phyloP scores from a whole-genome alignment of 148 eudicot genomes.

The Rhododendron williamsianum region DNA sequence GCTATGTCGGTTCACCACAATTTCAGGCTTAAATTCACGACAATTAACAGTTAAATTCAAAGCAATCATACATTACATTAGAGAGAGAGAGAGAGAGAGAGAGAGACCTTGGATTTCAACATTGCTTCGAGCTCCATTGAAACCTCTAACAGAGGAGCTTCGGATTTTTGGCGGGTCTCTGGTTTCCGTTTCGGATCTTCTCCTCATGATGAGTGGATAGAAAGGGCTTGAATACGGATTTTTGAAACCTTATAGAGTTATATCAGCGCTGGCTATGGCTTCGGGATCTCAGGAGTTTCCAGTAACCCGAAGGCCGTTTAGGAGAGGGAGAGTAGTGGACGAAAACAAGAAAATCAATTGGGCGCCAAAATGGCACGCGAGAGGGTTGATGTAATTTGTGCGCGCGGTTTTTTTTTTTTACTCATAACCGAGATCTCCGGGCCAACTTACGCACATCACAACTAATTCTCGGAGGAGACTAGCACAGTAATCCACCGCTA shows the following conservation, averaged over 20 bases:
- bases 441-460: fast-evolving
- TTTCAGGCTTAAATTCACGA: neutral
- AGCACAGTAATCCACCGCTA: fast-evolving
- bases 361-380: constrained; percentile 17
- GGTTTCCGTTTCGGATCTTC: neutral
- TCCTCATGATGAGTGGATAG: constrained; percentile 9
- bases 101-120: neutral
- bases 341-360: neutral
- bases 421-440: no score
- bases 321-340: neutral
- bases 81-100: neutral
- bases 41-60: neutral
- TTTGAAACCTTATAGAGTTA: neutral
- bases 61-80: neutral
- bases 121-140: constrained; percentile 14
- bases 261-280: neutral
- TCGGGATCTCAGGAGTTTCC: neutral
- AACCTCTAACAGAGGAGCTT: constrained; percentile 14
- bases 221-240: neutral
- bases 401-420: neutral
- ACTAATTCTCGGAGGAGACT: no score
- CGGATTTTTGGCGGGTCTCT: constrained; percentile 11
- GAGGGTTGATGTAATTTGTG: neutral
- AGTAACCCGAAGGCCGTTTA: neutral
- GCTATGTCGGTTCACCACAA: neutral